phyloP scores from a whole-genome alignment of 2,329 filamentous ascomycete species.

The Colletotrichum falcatum region DNA sequence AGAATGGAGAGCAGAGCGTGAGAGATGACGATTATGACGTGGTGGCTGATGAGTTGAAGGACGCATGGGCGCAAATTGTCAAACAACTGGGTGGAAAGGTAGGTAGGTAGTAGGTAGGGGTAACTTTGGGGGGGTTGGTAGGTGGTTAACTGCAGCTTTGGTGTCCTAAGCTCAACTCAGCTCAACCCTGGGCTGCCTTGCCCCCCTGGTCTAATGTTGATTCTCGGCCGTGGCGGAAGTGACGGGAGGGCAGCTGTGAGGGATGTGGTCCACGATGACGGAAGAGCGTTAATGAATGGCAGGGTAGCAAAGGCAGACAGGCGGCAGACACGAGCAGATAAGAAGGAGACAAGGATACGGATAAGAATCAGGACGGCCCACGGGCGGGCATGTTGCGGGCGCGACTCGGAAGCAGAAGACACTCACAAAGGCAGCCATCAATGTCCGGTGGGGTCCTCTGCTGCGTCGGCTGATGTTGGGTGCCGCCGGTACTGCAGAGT shows the following conservation, averaged over 20 bases:
- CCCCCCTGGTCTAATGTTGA: background rate
- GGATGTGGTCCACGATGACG: constrained; percentile 18
- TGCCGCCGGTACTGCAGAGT: constrained; percentile 7
- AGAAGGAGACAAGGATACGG: constrained; percentile 7
- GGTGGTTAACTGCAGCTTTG: constrained; percentile 13
- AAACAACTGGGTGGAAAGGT: background rate
- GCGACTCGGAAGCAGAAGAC: constrained; percentile 3
- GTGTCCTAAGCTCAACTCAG: constrained; percentile 13
- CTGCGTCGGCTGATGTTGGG: constrained; percentile 27
- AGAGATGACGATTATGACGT: constrained; percentile 26
- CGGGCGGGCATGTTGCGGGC: background rate
- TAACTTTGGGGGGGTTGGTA: background rate
- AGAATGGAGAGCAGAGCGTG: background rate
- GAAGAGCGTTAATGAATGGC: no score
- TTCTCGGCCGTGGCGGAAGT: constrained; percentile 15
- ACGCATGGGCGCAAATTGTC: constrained; percentile 26
- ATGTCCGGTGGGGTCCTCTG: constrained; percentile 35
- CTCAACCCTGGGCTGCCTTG: background rate
- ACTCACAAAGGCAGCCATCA: constrained; percentile 47
- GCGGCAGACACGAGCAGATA: background rate
- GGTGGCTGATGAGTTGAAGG: constrained; percentile 35
- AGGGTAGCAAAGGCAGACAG: no score
- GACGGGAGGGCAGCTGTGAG: constrained; percentile 1
- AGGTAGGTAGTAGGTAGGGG: no score
- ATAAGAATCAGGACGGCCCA: constrained; percentile 8